A percentile compares a stretch with the other conserved stretches of the same genome.
phyloP scores from a whole-genome alignment of 1,139 yeast genomes.

The Candida neerlandica region DNA sequence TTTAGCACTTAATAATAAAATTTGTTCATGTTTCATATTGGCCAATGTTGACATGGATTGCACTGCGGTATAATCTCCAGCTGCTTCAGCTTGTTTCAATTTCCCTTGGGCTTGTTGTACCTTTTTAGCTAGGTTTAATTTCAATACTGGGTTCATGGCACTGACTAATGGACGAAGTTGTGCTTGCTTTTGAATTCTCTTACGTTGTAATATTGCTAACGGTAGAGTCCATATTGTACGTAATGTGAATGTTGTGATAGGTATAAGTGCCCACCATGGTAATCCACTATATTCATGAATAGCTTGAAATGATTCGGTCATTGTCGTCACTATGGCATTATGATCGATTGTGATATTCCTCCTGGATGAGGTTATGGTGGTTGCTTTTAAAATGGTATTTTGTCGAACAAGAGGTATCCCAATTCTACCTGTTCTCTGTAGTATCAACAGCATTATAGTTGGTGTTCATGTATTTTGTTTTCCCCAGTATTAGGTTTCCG shows the following conservation, averaged over 20 bases:
- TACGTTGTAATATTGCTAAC: constrained; percentile 70
- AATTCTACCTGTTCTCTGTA: neutral
- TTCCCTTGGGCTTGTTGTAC: constrained; percentile 41
- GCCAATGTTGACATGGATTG: constrained; percentile 33
- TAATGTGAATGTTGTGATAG: constrained; percentile 66
- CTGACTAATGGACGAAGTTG: constrained; percentile 66
- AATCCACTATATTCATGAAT: constrained; percentile 60
- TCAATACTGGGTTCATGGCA: constrained; percentile 76
- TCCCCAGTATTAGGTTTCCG: neutral
- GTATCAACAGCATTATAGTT: neutral
- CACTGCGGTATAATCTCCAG: constrained; percentile 14
- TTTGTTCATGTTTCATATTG: constrained; percentile 74
- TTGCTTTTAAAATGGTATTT: neutral
- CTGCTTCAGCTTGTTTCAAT: constrained; percentile 21
- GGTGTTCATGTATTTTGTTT: neutral
- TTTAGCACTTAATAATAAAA: constrained; percentile 68
- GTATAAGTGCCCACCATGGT: constrained; percentile 86
- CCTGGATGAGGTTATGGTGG: neutral
- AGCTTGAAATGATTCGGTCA: constrained; percentile 48
- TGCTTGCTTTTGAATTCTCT: constrained; percentile 69
- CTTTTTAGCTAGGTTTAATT: constrained; percentile 67
- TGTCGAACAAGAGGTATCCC: neutral
- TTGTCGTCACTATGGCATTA: constrained; percentile 26
- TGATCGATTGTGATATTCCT: constrained; percentile 17
- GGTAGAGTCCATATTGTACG: constrained; percentile 76